Evolutionary conservation across 805 yeast species (phyloP).

Genomic region (Blastobotrys attinorum): DNA sequence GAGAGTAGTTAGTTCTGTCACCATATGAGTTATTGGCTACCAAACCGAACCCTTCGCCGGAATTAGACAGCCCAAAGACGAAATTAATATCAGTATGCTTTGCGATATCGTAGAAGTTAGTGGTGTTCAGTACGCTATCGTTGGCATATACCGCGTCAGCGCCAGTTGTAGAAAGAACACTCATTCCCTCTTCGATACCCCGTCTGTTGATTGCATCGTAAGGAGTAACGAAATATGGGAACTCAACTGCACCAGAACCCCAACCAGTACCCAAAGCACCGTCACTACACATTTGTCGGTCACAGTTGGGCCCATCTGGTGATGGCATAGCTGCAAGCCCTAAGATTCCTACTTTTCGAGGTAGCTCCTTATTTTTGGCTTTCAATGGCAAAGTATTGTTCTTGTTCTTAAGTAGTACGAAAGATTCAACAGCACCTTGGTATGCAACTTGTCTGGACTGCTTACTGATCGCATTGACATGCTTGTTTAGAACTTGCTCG

Average conservation of each 20-base stretch:
- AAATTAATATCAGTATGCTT: too few species aligned
- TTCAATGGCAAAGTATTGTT: constrained; percentile 39
- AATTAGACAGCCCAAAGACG: too few species aligned
- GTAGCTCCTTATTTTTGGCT: constrained; percentile 31
- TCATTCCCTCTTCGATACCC: background rate
- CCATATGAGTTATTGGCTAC: background rate
- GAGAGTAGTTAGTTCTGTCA: background rate
- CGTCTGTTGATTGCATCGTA: background rate
- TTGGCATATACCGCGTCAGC: too few species aligned
- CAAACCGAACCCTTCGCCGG: background rate
- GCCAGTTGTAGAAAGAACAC: too few species aligned
- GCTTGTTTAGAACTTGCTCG: too few species aligned
- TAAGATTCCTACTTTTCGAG: too few species aligned
- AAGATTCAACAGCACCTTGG: constrained; percentile 40
- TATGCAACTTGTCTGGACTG: constrained; percentile 33
- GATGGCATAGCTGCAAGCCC: too few species aligned
- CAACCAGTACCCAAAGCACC: background rate
- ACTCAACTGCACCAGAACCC: background rate
- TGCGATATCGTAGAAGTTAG: too few species aligned
- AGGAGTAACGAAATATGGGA: background rate
- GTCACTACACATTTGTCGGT: background rate
- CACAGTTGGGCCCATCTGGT: constrained; percentile 53
- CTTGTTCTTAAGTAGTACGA: constrained; percentile 51
- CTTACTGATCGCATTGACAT: too few species aligned
- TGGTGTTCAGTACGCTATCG: too few species aligned